Conservation (phyloP, 83 land plant species). For the Picea engelmannii region DNA sequence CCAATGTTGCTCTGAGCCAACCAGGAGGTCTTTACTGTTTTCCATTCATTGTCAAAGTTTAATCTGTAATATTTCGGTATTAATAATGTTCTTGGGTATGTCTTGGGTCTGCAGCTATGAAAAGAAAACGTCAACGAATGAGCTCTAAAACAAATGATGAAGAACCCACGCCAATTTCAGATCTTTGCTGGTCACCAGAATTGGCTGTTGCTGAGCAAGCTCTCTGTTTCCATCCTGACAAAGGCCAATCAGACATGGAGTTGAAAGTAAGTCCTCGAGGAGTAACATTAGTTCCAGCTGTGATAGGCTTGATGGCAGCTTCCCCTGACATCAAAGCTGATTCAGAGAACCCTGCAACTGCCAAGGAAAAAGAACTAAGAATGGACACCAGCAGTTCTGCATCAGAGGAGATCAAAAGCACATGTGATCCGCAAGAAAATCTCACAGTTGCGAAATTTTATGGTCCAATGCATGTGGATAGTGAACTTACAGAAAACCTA, state of each 20-base stretch:
- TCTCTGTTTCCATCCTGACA: neutral
- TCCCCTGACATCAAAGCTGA: neutral
- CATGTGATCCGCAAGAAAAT: neutral
- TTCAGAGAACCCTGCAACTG: neutral
- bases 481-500: neutral
- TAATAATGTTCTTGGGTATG: neutral
- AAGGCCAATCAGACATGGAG: constrained; percentile 5
- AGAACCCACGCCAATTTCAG: neutral
- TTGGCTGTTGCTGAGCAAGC: neutral
- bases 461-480: constrained; percentile 1
- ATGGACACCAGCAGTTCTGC: neutral
- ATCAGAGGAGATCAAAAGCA: constrained; percentile 7
- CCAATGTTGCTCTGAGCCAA: constrained; percentile 1
- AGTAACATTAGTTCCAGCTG: neutral
- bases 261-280: neutral
- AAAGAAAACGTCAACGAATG: neutral
- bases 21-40: neutral
- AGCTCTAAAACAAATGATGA: constrained; percentile 6
- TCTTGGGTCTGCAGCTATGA: neutral
- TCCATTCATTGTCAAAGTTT: neutral
- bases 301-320: neutral
- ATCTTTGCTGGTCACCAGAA: too few relatives aligned
- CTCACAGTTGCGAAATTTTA: neutral
- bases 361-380: neutral
- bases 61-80: neutral